Evolutionary conservation across 768 basidiomycete genomes (phyloP), one percentile per base, ranked within the genome.

Genomic region (Tricholomella constricta): DNA sequence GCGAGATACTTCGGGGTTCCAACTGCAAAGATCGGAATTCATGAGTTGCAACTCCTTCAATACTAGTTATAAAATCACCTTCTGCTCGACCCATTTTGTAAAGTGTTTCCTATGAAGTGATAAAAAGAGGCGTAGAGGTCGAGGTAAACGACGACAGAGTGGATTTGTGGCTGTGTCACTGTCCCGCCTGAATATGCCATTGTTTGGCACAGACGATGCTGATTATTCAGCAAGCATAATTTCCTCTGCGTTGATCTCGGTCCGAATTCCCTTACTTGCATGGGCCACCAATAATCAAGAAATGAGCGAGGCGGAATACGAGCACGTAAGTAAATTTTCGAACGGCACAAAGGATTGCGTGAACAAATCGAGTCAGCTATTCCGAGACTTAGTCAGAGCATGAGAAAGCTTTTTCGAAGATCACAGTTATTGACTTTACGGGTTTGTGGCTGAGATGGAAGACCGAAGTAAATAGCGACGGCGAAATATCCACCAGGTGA

Each of bases 1-100:
- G 92, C 93, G 56, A 95, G 73, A 71, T 82, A 89, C 72, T 94
- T 94, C 22, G 91, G 89, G 6, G 91, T 92, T 66, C 91, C 91
- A 61, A 89, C 91, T 91, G 55, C 2, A 43, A 41, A 34, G 29
- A 51, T 51, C 35, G 52, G 36, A 41, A 27, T 36, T 17, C 15
- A 26, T 17, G 3, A 6, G 46, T 34, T 0, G 37, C 15, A 27
- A 6, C 17, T 10, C n/a, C n/a, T 6, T 32, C 1, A 3, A 25
- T 19, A 20, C 12, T 31, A n/a, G 9, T 26, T 6, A 5, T 12
- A 10, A 31, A 26, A 71, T 27, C 59, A 85, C 89, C 89, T 89
- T 90, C 89, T 63, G 89, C 89, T 52, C 89, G 88, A 54, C 89
- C 90, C 89, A 92, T 92, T 43, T 42, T 68, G 56, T n/a, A 48